phyloP scores from a whole-genome alignment of 2,329 filamentous ascomycete species.

The Setomelanomma holmii region DNA sequence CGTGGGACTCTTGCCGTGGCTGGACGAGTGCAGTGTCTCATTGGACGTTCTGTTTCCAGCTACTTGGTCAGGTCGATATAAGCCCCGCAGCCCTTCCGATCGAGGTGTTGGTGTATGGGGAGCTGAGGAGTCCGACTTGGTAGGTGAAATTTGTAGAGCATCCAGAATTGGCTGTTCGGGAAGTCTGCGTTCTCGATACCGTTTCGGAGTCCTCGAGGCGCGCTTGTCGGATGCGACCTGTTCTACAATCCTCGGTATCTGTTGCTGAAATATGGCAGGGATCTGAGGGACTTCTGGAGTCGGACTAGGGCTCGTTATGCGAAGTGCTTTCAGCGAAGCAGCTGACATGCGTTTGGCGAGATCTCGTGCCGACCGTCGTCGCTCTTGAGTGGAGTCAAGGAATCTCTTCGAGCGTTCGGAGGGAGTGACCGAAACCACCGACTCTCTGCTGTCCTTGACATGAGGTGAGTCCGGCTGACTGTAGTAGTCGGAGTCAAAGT shows the following conservation, averaged over 20 bases:
- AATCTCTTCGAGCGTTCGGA: constrained; percentile 42
- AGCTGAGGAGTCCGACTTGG: constrained; percentile 10
- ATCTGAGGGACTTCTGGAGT: constrained; percentile 29
- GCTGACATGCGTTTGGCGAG: constrained; percentile 42
- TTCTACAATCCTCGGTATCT: constrained; percentile 11
- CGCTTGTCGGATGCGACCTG: constrained; percentile 8
- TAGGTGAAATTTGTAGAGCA: constrained; percentile 14
- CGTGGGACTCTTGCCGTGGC: constrained; percentile 15
- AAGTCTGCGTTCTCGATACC: constrained; percentile 8
- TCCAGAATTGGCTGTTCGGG: constrained; percentile 19
- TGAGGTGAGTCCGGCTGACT: constrained; percentile 44
- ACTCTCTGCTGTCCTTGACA: constrained; percentile 27
- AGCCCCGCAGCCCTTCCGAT: constrained; percentile 27
- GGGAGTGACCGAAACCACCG: constrained; percentile 18
- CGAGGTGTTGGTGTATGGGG: constrained; percentile 22
- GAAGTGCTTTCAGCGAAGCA: constrained; percentile 33
- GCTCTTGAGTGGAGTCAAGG: constrained; percentile 33
- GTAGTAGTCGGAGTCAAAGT: constrained; percentile 48
- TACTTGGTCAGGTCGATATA: constrained; percentile 22
- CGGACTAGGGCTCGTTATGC: constrained; percentile 14
- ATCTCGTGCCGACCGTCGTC: constrained; percentile 32
- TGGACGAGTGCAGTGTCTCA: constrained; percentile 21
- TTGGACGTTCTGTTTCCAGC: constrained; percentile 13
- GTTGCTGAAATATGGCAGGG: constrained; percentile 19
- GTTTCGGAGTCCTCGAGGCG: constrained; percentile 14